These are phyloP conservation scores for Dacryopinax spathularia DNA, from an alignment of 768 basidiomycete genomes.

Conservation along the genomic window DNA sequence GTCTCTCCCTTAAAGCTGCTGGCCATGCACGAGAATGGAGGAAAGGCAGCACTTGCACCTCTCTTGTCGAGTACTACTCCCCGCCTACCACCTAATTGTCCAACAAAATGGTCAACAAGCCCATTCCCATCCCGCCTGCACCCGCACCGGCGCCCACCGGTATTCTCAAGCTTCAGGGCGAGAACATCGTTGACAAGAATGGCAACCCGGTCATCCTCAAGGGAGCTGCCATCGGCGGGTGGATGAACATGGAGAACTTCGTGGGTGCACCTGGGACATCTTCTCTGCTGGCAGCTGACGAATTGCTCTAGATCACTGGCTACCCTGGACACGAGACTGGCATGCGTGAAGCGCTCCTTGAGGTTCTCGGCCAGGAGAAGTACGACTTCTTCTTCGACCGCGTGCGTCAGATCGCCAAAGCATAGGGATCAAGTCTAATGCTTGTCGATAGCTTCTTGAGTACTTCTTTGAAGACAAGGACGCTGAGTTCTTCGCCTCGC, in stretches of 20 bases:
- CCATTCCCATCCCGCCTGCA: neutral
- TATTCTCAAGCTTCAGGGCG: constrained; percentile 32
- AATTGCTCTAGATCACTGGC: constrained; percentile 36
- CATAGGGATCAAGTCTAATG: neutral
- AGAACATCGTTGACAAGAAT: constrained; percentile 43
- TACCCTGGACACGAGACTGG: constrained; percentile 74
- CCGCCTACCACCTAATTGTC: neutral
- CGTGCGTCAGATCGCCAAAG: constrained; percentile 25
- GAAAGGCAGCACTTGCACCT: neutral
- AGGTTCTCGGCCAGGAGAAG: constrained; percentile 44
- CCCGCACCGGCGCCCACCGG: neutral
- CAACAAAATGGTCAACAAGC: neutral
- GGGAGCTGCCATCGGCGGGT: constrained; percentile 69
- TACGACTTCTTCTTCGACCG: constrained; percentile 75
- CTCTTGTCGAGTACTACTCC: neutral
- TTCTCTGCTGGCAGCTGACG: neutral
- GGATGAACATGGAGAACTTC: constrained; percentile 63
- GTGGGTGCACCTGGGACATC: neutral
- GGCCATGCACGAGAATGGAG: neutral
- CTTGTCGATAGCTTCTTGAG: constrained; percentile 47
- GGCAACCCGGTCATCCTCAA: constrained; percentile 46
- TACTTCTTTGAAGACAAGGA: constrained; percentile 70
- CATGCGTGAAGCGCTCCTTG: constrained; percentile 54
- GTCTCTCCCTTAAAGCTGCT: neutral
- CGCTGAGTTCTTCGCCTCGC: constrained; percentile 59